Evolutionary conservation across 345 rosid genomes (phyloP), one percentile per base, ranked within the genome.

Genomic region (Physaria fendleri): DNA sequence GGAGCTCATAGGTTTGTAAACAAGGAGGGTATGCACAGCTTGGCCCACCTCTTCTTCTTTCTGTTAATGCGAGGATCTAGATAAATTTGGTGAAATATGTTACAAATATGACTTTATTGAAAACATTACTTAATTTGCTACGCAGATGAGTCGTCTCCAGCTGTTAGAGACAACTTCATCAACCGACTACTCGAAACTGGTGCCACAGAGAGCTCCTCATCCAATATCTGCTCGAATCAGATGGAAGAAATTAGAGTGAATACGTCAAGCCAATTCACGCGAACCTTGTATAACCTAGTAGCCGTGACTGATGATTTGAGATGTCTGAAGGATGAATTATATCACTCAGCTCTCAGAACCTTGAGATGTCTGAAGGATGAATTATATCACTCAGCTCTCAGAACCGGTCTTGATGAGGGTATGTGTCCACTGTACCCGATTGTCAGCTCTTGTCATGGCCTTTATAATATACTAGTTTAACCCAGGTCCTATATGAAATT

Each of bases 131-230:
- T 59, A 37, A 66, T 63, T 71, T 72, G 41, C 43, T 68, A 43
- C 41, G 38, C 80, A 89, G 99, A 68, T 62, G 87, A 60, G 59
- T 62, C 59, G 39, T 62, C 78, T 30, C 59, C 14, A 10, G 62
- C 80, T 38, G 51, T 72, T 40, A 76, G 81, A 74, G 85, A 83
- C 42, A 80, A 74, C 64, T 85, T 90, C 55, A 82, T 81, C 53
- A 69, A 81, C 64, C 84, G 96, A 35, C 88, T 94, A 13, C 66
- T 66, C 10, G 90, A 85, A 73, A 82, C 86, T 17, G 95, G 94
- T 74, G 99, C 95, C n/a, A 89, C 87, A 21, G 97, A 90, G 69
- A 80, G 78, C 78, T 87, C 91, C 38, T 82, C 81, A 1, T 39
- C 79, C 11, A 60, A 48, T 65, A 73, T 57, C 62, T 74, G 82